Conservation (phyloP, 139 green algal genomes). For the Volvox reticuliferus region DNA sequence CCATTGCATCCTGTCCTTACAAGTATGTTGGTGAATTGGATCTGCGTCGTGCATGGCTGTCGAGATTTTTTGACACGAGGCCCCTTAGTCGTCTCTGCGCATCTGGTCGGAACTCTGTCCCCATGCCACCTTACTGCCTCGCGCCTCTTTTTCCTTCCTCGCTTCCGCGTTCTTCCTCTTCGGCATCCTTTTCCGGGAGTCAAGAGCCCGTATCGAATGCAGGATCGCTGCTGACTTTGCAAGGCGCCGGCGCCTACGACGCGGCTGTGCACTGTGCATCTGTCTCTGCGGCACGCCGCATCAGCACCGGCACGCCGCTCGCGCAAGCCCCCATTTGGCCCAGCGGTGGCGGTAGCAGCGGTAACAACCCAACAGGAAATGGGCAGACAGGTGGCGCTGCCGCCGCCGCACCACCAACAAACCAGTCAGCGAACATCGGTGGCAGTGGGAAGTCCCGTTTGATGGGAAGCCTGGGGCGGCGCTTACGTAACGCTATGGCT, state of each 20-base stretch:
- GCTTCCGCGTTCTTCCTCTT: not conserved
- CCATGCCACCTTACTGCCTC: not conserved
- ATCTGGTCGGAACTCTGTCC: no score
- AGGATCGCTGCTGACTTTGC: slow-evolving; percentile 85
- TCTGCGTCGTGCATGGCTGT: no score
- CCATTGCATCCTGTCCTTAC: no score
- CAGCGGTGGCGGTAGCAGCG: not conserved
- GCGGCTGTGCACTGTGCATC: slow-evolving; percentile 92
- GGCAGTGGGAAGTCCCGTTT: not conserved
- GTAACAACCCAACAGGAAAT: not conserved
- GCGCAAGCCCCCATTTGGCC: slow-evolving; percentile 33
- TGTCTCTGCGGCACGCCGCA: slow-evolving; percentile 84
- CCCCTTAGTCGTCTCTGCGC: no score
- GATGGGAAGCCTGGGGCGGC: not conserved
- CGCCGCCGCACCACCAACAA: not conserved
- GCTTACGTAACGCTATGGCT: slow-evolving; percentile 5
- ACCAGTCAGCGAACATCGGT: not conserved
- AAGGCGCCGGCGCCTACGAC: slow-evolving; percentile 90
- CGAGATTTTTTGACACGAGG: no score
- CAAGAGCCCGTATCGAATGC: slow-evolving; percentile 38
- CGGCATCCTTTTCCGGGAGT: not conserved
- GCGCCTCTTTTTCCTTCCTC: not conserved
- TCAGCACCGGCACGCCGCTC: slow-evolving; percentile 14
- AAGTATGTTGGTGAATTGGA: no score
- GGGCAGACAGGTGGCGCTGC: not conserved